Evolutionary conservation across 225 moss, liverwort and hornwort species (phyloP).

Genomic region (Neckera pumila): DNA sequence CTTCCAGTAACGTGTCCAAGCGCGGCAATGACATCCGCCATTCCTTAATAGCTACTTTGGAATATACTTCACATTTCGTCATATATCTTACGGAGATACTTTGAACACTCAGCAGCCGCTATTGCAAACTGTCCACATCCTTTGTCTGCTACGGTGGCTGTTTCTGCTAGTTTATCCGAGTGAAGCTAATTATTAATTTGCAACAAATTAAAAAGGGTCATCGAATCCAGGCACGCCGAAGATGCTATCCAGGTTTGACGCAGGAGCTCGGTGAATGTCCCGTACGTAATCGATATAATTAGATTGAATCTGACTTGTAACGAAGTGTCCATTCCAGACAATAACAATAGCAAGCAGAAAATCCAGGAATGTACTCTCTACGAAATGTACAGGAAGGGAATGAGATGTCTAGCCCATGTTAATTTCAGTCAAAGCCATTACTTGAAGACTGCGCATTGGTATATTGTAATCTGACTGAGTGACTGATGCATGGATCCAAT

Average conservation of each 20-base stretch:
- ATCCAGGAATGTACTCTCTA: neutral
- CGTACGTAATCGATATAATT: neutral
- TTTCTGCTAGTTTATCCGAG: neutral
- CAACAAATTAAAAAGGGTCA: neutral
- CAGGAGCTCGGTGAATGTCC: neutral
- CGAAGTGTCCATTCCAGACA: conserved; percentile 8
- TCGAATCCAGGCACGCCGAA: neutral
- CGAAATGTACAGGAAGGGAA: neutral
- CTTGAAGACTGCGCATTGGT: neutral
- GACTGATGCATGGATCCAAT: neutral
- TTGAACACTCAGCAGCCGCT: neutral
- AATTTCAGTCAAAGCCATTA: neutral
- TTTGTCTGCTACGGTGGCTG: neutral
- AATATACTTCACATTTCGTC: neutral
- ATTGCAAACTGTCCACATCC: neutral
- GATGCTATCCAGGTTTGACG: neutral
- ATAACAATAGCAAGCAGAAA: neutral
- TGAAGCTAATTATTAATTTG: neutral
- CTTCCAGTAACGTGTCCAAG: neutral
- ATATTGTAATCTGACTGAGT: neutral
- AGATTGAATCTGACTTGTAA: neutral
- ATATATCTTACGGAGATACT: neutral
- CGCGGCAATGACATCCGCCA: neutral
- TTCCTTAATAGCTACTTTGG: neutral
- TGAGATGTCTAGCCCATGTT: neutral